Percentiles rank a stretch among this genome's conserved stretches.
These are phyloP conservation scores for Aspergillus fijiensis DNA, from an alignment of 2,329 filamentous ascomycete species.

Conservation along the genomic window DNA sequence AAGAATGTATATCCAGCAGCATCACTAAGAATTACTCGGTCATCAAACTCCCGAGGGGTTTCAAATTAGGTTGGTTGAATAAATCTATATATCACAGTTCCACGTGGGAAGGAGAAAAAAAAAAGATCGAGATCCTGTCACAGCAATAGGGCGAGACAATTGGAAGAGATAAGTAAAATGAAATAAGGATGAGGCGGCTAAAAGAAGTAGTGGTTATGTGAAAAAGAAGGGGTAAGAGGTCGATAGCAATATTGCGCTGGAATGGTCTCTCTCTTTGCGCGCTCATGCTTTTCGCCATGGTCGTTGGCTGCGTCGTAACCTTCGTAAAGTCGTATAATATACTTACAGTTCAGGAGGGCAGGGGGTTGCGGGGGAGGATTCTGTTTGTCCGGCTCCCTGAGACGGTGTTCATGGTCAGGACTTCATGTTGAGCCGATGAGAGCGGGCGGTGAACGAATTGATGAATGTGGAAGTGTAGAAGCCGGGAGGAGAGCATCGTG, in stretches of 20 bases:
- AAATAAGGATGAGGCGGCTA: neutral
- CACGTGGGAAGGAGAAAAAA: too few species aligned
- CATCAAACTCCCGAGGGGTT: too few species aligned
- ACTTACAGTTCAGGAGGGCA: neutral
- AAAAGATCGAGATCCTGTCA: too few species aligned
- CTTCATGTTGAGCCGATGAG: too few species aligned
- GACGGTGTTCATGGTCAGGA: too few species aligned
- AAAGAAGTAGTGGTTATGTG: neutral
- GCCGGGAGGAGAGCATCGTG: neutral
- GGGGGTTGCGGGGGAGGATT: neutral
- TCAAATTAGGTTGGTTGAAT: too few species aligned
- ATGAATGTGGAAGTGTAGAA: neutral
- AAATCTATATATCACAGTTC: too few species aligned
- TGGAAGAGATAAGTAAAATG: too few species aligned
- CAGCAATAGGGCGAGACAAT: neutral
- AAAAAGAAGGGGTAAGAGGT: neutral
- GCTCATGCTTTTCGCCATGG: neutral
- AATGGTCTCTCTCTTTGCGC: neutral
- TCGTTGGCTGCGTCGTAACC: neutral
- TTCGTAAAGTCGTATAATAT: neutral
- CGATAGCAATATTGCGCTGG: neutral
- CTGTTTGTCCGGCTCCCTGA: neutral
- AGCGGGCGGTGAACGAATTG: neutral
- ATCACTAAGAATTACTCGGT: too few species aligned
- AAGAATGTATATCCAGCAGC: too few species aligned